These are phyloP conservation scores for Psilocybe azurescens DNA, from an alignment of 768 basidiomycete genomes.

Conservation along the genomic window DNA sequence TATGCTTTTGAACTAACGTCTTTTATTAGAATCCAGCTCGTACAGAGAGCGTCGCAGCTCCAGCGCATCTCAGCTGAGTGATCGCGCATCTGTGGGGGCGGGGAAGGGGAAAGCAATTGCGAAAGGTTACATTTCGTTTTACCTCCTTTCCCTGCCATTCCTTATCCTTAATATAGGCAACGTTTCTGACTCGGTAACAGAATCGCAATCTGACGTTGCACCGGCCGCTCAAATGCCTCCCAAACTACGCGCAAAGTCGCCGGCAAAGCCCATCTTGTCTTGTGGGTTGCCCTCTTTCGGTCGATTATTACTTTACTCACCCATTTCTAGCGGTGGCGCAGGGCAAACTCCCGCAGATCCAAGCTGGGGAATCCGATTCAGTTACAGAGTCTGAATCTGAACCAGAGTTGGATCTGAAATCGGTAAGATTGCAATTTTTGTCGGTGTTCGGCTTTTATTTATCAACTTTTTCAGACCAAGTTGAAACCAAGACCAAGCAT, in stretches of 20 bases:
- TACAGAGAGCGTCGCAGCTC: too few species aligned
- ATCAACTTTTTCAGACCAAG: not conserved
- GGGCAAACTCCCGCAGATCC: constrained; percentile 1
- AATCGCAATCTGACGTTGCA: not conserved
- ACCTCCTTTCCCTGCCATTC: too few species aligned
- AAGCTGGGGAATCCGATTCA: constrained; percentile 21
- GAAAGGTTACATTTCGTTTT: too few species aligned
- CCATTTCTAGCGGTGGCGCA: not conserved
- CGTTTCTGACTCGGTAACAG: too few species aligned
- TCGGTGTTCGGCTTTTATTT: too few species aligned
- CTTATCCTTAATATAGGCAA: too few species aligned
- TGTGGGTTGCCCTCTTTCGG: not conserved
- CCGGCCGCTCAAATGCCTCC: not conserved
- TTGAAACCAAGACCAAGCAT: constrained; percentile 60
- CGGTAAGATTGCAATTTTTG: not conserved
- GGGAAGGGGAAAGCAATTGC: too few species aligned
- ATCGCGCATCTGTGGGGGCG: too few species aligned
- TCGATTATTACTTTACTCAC: not conserved
- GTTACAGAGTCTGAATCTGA: constrained; percentile 34
- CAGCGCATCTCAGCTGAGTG: too few species aligned
- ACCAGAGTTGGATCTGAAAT: constrained; percentile 12
- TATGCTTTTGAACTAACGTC: not conserved
- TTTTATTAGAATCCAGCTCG: not conserved
- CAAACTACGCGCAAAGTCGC: not conserved
- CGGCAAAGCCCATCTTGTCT: not conserved